Base-by-base conservation (phyloP, 768 basidiomycete genomes). In the Polyporus arcularius region DNA sequence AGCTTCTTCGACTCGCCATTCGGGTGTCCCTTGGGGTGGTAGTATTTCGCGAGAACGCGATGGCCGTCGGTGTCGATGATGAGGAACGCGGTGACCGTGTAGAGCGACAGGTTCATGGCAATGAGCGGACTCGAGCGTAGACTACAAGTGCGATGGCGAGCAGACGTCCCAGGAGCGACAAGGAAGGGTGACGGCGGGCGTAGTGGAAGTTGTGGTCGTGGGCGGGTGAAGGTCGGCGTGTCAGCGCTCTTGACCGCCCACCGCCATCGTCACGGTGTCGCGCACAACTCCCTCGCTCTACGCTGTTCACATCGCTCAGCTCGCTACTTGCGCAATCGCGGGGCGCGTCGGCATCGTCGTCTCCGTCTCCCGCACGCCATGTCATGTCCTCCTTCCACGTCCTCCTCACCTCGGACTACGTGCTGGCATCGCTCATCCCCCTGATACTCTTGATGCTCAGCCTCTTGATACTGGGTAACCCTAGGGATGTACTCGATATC, bases 11-110 rank as follows among this genome's bases (percentile, higher is more conserved):
- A 68, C 75, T 90, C 79, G 74, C 85, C 81, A 43, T 82, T 76
- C 0, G 83, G 83, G 63, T 86, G 82, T 56, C 79, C 80, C 72
- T 70, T 89, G 80, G n/a, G 93, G 82, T 55, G 83, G 72, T 96
- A 98, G 80, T 98, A 98, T 74, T 98, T 98, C 32, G 96, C 92
- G 10, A 99, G 83, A 30, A 98, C 90, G 52, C 97, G 90, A 70
- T 93, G 89, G 21, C 96, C 96, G 67, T 98, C 96, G n/a, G 88
- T 80, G 80, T 99, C 97, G 68, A 98, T 88, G 70, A 98, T 86
- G 64, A 99, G 72, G 73, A 98, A 91, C 0, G 88, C 93, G 48
- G 88, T 84, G 60, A 96, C 79, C 68, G 88, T 88, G 78, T 98
- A 96, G 47, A 99, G 80, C 8, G 94, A 88, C 53, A 97, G 78